A percentile compares a stretch with the other conserved stretches of the same genome.
phyloP scores from a whole-genome alignment of 2,329 filamentous ascomycete species.

The Talaromyces sp. region DNA sequence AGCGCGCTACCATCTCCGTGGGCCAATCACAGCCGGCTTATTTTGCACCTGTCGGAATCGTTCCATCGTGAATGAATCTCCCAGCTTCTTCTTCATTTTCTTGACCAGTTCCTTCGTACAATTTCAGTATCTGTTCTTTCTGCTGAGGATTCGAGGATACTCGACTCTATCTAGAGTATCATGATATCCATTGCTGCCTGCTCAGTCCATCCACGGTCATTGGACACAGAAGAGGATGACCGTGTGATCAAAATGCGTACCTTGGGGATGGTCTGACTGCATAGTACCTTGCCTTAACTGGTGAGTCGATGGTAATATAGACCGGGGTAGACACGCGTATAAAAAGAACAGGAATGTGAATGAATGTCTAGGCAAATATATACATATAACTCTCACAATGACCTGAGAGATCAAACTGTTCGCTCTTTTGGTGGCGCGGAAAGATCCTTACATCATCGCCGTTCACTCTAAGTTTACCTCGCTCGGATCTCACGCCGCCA shows the following conservation, averaged over 20 bases:
- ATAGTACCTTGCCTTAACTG: not conserved
- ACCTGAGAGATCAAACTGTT: not conserved
- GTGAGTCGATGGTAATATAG: not conserved
- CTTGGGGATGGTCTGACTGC: constrained; percentile 18
- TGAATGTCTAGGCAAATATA: not conserved
- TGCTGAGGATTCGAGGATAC: too few species aligned
- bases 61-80: not conserved
- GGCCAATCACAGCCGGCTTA: constrained; percentile 10
- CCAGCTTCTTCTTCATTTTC: not conserved
- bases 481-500: not conserved
- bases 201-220: not conserved
- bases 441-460: constrained; percentile 22
- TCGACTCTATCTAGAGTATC: not conserved
- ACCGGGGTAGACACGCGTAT: not conserved
- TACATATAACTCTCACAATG: not conserved
- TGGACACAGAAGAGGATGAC: not conserved
- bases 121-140: too few species aligned
- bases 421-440: not conserved
- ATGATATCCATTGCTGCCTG: not conserved
- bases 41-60: constrained; percentile 2
- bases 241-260: constrained; percentile 17
- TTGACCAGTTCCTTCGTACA: not conserved
- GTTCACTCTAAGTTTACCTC: not conserved
- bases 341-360: too few species aligned
- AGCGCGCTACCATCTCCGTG: not conserved